Evolutionary conservation across 306 rosid species (phyloP).

Genomic region (Rosa rugosa): DNA sequence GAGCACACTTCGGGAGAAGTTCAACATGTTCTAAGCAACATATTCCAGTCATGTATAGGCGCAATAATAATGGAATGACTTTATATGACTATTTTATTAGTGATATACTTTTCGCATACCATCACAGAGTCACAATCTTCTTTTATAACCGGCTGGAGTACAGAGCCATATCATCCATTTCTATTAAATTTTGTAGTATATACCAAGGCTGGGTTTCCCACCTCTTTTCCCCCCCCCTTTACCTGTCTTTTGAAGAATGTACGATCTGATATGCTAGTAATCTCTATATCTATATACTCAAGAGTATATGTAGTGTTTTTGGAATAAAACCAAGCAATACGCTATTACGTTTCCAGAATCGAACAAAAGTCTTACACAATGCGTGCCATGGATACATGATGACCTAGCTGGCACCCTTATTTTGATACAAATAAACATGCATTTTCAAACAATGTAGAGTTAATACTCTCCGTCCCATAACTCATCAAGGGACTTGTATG

Average conservation of each 20-base stretch:
- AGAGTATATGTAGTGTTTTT: background rate
- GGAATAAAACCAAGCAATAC: background rate
- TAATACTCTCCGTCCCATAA: too few relatives aligned
- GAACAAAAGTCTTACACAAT: too few relatives aligned
- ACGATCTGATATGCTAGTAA: background rate
- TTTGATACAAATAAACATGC: too few relatives aligned
- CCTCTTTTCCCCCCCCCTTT: background rate
- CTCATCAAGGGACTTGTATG: too few relatives aligned
- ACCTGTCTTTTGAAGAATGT: background rate
- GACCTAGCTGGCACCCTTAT: too few relatives aligned
- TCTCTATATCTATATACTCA: background rate
- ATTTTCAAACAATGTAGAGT: too few relatives aligned
- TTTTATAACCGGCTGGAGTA: slow-evolving; percentile 29
- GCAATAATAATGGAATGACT: slow-evolving; percentile 58
- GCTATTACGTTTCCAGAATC: too few relatives aligned
- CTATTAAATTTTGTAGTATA: slow-evolving; percentile 10
- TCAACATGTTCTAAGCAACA: slow-evolving; percentile 70
- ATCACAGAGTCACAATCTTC: slow-evolving; percentile 20
- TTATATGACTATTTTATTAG: background rate
- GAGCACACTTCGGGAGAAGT: slow-evolving; percentile 92
- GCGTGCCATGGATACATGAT: too few relatives aligned
- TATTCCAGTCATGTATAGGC: slow-evolving; percentile 83
- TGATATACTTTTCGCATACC: slow-evolving; percentile 21
- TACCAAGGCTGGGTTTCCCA: slow-evolving; percentile 14
- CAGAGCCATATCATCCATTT: background rate